These are phyloP conservation scores for Kwoniella heveanensis DNA, from an alignment of 768 basidiomycete species.

Conservation along the genomic window DNA sequence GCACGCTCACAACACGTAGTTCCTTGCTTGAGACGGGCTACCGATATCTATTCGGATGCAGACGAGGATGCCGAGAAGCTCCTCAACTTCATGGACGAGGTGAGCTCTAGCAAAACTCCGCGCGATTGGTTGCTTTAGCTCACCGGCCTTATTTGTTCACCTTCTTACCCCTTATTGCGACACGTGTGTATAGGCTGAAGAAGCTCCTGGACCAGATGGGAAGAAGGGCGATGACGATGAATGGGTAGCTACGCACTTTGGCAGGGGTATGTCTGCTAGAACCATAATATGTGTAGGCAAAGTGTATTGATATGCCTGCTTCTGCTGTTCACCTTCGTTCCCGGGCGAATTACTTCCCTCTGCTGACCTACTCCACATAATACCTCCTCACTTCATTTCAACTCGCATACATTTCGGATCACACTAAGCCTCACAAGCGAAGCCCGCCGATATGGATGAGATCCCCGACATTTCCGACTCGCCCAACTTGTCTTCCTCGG, in stretches of 20 bases:
- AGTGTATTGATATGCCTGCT: neutral
- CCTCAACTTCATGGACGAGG: constrained; percentile 69
- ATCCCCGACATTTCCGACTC: constrained; percentile 53
- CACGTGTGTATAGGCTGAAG: constrained; percentile 55
- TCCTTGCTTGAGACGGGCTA: constrained; percentile 92
- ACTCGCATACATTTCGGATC: constrained; percentile 26
- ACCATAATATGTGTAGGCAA: no score
- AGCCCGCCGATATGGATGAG: constrained; percentile 40
- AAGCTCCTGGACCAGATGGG: constrained; percentile 52
- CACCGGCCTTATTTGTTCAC: neutral
- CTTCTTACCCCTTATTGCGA: no score
- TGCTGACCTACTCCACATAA: no score
- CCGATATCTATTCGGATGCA: constrained; percentile 87
- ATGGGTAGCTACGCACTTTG: constrained; percentile 98
- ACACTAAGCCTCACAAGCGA: constrained; percentile 24
- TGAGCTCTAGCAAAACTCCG: no score
- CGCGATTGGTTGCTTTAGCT: no score
- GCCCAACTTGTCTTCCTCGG: constrained; percentile 16
- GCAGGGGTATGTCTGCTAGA: constrained; percentile 59
- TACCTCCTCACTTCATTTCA: no score
- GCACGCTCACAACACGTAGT: constrained; percentile 63
- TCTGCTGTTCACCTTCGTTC: no score
- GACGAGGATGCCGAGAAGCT: constrained; percentile 96
- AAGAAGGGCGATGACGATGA: constrained; percentile 66
- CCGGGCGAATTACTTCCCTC: no score